Conservation (phyloP, 2,329 filamentous ascomycete genomes). For the Pseudogymnoascus destructans region DNA sequence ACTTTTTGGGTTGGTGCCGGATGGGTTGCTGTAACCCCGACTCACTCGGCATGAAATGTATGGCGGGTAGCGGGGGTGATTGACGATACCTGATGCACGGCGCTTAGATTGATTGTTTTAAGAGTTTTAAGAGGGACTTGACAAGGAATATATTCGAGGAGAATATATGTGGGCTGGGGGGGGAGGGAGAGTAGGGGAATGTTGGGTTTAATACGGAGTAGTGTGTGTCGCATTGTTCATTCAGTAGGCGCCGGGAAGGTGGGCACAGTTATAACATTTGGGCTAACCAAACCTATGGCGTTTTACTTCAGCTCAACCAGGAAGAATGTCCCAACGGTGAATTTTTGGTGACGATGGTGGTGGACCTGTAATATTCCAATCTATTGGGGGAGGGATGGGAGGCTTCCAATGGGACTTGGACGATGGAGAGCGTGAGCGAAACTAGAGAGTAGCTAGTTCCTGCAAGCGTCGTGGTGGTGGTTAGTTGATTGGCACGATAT, state of each 20-base stretch:
- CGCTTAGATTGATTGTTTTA: conserved; percentile 6
- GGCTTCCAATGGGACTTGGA: conserved; percentile 1
- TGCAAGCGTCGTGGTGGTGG: background rate
- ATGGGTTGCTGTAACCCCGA: background rate
- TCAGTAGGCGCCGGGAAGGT: conserved; percentile 1
- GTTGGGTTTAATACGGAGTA: background rate
- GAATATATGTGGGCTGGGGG: conserved; percentile 5
- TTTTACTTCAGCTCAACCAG: conserved; percentile 4
- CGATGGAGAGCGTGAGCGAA: background rate
- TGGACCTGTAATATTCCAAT: conserved; percentile 7
- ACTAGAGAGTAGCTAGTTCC: background rate
- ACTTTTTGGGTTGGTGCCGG: background rate
- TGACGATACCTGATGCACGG: conserved; percentile 1
- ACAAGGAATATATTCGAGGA: conserved; percentile 5
- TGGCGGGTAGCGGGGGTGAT: conserved; percentile 2
- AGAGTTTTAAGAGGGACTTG: conserved; percentile 1
- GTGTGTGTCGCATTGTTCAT: background rate
- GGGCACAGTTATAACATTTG: conserved; percentile 5
- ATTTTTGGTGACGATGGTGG: background rate
- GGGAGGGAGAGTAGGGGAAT: background rate
- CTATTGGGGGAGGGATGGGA: background rate
- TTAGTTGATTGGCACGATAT: background rate
- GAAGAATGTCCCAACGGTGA: background rate
- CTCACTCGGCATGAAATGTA: conserved; percentile 1
- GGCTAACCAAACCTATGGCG: conserved; percentile 1